Conservation (phyloP, 2,329 filamentous ascomycete species). For the Arthrobotrys iridis region DNA sequence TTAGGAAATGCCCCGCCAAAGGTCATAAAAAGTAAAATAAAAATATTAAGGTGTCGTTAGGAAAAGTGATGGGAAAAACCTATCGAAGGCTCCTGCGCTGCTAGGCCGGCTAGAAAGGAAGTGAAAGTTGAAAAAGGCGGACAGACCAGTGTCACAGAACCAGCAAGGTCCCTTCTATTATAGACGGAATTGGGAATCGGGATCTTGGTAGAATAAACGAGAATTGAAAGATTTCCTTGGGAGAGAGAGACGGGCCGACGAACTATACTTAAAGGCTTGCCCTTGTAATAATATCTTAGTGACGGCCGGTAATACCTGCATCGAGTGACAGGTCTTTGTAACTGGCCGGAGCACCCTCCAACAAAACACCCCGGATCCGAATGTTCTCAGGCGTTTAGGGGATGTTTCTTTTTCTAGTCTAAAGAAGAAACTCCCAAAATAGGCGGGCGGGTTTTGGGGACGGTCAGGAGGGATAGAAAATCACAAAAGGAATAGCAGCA, state of each 20-base stretch:
- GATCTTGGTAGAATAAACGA: constrained; percentile 43
- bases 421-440: constrained; percentile 42
- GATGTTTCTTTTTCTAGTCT: constrained; percentile 35
- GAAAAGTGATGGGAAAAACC: constrained; percentile 40
- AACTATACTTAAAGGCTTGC: constrained; percentile 53
- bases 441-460: constrained; percentile 24
- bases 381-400: constrained; percentile 29
- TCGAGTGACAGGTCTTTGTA: constrained; percentile 16
- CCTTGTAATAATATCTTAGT: constrained; percentile 35
- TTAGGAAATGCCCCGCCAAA: constrained; percentile 17
- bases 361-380: constrained; percentile 41
- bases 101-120: constrained; percentile 54
- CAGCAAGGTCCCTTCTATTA: constrained; percentile 47
- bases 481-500: constrained; percentile 27
- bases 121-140: constrained; percentile 50
- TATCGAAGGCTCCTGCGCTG: constrained; percentile 47
- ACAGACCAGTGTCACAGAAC: constrained; percentile 53
- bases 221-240: constrained; percentile 23
- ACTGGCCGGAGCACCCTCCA: constrained; percentile 32
- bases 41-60: constrained; percentile 28
- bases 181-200: constrained; percentile 47
- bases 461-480: constrained; percentile 6
- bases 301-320: constrained; percentile 19
- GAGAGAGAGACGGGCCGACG: constrained; percentile 46
- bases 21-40: constrained; percentile 23